phyloP scores from a whole-genome alignment of 2,329 filamentous ascomycete species.

The Alternaria ventricosa region DNA sequence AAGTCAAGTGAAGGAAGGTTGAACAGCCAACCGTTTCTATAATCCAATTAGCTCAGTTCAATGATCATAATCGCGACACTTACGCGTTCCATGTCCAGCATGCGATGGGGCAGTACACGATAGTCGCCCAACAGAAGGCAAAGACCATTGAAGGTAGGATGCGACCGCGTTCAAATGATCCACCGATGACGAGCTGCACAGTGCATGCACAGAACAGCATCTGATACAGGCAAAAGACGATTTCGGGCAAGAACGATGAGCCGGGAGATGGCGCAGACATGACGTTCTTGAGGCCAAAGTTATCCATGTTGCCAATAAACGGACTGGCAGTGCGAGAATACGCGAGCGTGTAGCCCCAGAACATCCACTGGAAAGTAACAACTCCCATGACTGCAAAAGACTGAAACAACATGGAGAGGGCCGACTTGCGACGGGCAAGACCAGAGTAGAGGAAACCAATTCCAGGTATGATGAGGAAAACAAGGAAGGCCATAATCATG shows the following conservation, averaged over 20 bases:
- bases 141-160: constrained; percentile 71
- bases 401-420: constrained; percentile 68
- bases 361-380: constrained; percentile 67
- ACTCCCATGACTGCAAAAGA: constrained; percentile 65
- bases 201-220: constrained; percentile 68
- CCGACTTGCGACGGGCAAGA: constrained; percentile 67
- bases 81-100: constrained; percentile 72
- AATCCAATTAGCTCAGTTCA: not conserved
- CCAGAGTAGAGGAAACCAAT: constrained; percentile 71
- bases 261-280: constrained; percentile 66
- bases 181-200: constrained; percentile 70
- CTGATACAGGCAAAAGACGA: constrained; percentile 71
- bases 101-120: constrained; percentile 69
- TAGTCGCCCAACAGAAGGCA: constrained; percentile 67
- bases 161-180: constrained; percentile 68
- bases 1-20: constrained; percentile 67
- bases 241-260: constrained; percentile 64
- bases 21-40: constrained; percentile 64
- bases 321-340: constrained; percentile 66
- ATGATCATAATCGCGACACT: not conserved
- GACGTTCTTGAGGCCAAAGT: constrained; percentile 68
- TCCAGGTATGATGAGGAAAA: constrained; percentile 71
- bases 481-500: constrained; percentile 64
- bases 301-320: constrained; percentile 68
- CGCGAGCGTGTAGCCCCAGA: constrained; percentile 69